A percentile compares a stretch with the other conserved stretches of the same genome.
These are phyloP conservation scores for Albugo laibachii DNA, from an alignment of 352 stramenopile species.

Conservation along the genomic window DNA sequence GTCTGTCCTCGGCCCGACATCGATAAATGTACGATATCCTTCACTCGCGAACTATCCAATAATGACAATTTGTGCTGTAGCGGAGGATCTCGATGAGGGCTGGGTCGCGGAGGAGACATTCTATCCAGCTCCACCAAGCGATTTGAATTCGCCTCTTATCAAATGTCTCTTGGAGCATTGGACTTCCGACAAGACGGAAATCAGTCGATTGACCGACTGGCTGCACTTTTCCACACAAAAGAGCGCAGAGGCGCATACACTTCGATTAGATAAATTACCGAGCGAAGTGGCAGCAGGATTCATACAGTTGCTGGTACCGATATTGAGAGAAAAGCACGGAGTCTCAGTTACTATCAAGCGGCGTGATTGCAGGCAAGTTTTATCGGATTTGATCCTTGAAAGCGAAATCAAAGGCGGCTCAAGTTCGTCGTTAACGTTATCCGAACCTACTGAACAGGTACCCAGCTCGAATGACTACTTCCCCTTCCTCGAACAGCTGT, in stretches of 20 bases:
- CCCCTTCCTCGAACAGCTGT: too few species aligned
- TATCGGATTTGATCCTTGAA: conserved; percentile 39
- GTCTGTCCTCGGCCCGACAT: too few species aligned
- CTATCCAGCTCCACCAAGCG: conserved; percentile 32
- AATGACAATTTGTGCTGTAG: conserved; percentile 8
- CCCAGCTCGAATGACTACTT: too few species aligned
- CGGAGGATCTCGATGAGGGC: conserved; percentile 14
- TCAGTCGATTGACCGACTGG: conserved; percentile 35
- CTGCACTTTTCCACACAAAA: conserved; percentile 35
- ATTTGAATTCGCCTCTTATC: conserved; percentile 47
- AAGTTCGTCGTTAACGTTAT: too few species aligned
- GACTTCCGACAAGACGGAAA: conserved; percentile 38
- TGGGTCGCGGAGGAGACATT: conserved; percentile 31
- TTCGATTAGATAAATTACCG: conserved; percentile 23
- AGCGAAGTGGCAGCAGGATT: conserved; percentile 40
- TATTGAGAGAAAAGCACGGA: conserved; percentile 39
- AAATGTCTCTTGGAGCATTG: conserved; percentile 39
- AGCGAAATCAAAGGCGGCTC: conserved; percentile 1
- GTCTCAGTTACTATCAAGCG: conserved; percentile 40
- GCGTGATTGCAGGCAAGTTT: conserved; percentile 27
- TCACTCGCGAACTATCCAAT: background rate
- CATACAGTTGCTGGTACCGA: conserved; percentile 38
- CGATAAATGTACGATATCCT: too few species aligned
- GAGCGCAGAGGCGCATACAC: conserved; percentile 5
- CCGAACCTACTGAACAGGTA: too few species aligned